A percentile compares a stretch with the other conserved stretches of the same genome.
phyloP scores from a whole-genome alignment of 257 asterid species.

The Solanum habrochaites region DNA sequence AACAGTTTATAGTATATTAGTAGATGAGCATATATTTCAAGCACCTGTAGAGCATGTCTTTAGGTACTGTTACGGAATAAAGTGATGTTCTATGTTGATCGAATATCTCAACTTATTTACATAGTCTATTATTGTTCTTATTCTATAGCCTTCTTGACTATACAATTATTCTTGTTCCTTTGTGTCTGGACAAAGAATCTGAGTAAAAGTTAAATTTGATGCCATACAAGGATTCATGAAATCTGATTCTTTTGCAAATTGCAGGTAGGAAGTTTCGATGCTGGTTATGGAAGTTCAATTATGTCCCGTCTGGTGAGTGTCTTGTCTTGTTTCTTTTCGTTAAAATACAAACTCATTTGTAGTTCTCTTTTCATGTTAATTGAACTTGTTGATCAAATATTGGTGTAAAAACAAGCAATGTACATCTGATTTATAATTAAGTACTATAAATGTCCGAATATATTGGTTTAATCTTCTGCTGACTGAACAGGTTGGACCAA shows the following conservation, averaged over 20 bases:
- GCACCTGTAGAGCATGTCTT: background rate
- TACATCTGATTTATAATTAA: background rate
- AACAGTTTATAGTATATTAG: background rate
- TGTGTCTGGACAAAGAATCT: background rate
- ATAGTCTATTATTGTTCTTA: background rate
- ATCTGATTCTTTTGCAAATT: background rate
- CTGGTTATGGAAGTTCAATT: constrained; percentile 91
- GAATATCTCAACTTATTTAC: background rate
- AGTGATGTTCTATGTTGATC: background rate
- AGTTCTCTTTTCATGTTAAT: background rate
- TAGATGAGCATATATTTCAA: background rate
- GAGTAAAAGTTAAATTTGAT: background rate
- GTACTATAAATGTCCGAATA: background rate
- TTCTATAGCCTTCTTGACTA: background rate
- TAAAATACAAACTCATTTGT: background rate
- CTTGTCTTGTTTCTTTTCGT: background rate
- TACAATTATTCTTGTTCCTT: background rate
- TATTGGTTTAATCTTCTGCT: background rate
- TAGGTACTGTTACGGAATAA: background rate
- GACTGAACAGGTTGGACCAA: constrained; percentile 65
- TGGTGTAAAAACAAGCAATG: background rate
- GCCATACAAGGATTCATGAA: background rate
- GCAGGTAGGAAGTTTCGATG: constrained; percentile 98
- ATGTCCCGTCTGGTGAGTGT: constrained; percentile 76
- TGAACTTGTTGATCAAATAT: background rate